Evolutionary conservation across 139 green algal genomes (phyloP), one percentile per base, ranked within the genome.

Genomic region (Nannochloris sp.): DNA sequence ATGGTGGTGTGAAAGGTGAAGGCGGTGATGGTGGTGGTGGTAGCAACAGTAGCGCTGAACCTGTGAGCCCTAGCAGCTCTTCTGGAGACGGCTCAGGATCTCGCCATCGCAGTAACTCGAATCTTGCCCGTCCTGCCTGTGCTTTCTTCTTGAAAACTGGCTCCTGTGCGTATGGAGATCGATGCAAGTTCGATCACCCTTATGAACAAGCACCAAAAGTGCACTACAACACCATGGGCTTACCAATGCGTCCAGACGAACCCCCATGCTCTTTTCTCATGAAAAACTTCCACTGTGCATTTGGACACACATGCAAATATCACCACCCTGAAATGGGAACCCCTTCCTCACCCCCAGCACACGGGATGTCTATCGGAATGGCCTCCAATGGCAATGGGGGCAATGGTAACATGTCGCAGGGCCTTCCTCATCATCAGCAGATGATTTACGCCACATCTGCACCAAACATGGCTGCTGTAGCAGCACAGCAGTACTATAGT

Each of bases 121-220:
- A n/a, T n/a, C n/a, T n/a, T 47, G 23, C 34, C 27, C 47, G 44
- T 42, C 32, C 46, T 31, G 60, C 67, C 24, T 83, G 76, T 47
- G 68, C 73, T 4, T 83, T 83, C 55, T 83, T 81, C 61, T 64
- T 83, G 19, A 81, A 81, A 25, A 83, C 75, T 3, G 76, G 73
- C 36, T 78, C 76, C 6, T 83, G 76, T 55, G 76, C 76, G 2
- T 83, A 76, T 54, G 76, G 76, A 24, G 67, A 74, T 68, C 67
- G 58, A 45, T 83, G 76, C 68, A 81, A 81, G 54, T 83, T 82
- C 65, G 57, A 65, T 32, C 76, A 83, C 61, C 73, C 76, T 0
- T 62, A 55, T 10, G 73, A 78, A 14, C 47, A 60, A 37, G 61
- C 67, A 4, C 73, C 73, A 5, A 23, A 53, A 9, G 72, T 78